Evolutionary conservation across 768 basidiomycete species (phyloP), one percentile per base, ranked within the genome.

Genomic region (Macrocybe gigantea): DNA sequence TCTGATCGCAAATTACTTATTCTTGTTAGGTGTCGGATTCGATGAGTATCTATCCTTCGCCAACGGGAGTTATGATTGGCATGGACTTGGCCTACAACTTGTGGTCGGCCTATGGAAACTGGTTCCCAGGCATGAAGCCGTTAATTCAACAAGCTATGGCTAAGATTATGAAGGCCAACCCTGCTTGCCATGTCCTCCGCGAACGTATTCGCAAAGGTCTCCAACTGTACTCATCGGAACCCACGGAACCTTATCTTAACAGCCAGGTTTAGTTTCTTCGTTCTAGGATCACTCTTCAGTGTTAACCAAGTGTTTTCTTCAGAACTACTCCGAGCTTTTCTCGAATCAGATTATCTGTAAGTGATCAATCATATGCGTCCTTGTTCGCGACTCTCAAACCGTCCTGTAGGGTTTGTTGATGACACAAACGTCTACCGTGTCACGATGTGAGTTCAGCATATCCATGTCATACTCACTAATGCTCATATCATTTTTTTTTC

Each of bases 351-450:
- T 98, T 63, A 96, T 95, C 49, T 97, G 88, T 82, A 51, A 33
- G 78, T 65, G 14, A n/a, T 4, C 11, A 30, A 32, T 45, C 5
- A 32, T 46, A 12, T 22, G 12, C 32, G 10, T 13, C 6, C 6
- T 2, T 12, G 6, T 32, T 33, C 1, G 5, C 47, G 33, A 5
- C 45, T 14, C 44, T 37, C 38, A 14, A 6, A 4, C 11, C 7
- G 8, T 1, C 38, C 38, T 45, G 40, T 54, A 82, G 84, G 91
- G 95, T 98, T 98, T 60, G 94, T 99, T 53, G 96, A 99, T 59
- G 96, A 99, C 63, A 98, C 96, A 37, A 98, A 98, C 58, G 96
- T 99, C n/a, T 99, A 99, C 68, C 93, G 96, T 49, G 93, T 96
- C 44, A 95, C 93, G 11, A 95, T 95, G 80, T 82, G 60, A 50